A percentile compares a stretch with the other conserved stretches of the same genome.
Evolutionary conservation across 1,284 basidiomycete genomes (phyloP).

Genomic region (Caloboletus firmus): DNA sequence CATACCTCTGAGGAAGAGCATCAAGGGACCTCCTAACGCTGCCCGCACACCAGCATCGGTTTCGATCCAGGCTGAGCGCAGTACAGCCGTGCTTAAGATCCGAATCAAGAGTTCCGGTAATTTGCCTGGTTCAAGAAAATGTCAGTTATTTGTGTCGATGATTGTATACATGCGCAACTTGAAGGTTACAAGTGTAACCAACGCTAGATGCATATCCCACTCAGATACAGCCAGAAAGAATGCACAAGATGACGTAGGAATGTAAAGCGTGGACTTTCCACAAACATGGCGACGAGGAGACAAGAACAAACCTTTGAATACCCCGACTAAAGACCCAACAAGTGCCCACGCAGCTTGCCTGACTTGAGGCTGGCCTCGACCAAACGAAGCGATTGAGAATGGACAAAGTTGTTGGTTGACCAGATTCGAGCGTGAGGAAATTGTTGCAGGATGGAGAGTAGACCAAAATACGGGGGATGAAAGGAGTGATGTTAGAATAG

Average conservation of each 20-base stretch:
- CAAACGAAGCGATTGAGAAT: slow-evolving; percentile 52
- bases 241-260: not conserved
- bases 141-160: slow-evolving; percentile 1
- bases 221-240: not conserved
- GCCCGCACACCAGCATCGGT: slow-evolving; percentile 65
- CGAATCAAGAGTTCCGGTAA: slow-evolving; percentile 41
- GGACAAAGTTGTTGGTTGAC: slow-evolving; percentile 31
- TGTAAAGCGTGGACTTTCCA: not conserved
- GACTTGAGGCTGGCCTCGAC: slow-evolving; percentile 63
- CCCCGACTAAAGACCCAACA: slow-evolving; percentile 43
- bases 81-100: slow-evolving; percentile 55
- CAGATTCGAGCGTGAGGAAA: not conserved
- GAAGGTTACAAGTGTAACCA: not conserved
- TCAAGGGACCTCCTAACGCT: slow-evolving; percentile 67
- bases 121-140: slow-evolving; percentile 31
- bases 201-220: not conserved
- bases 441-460: slow-evolving; percentile 44
- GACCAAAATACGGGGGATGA: slow-evolving; percentile 62
- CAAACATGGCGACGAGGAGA: not conserved
- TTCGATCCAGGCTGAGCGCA: slow-evolving; percentile 80
- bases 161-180: not conserved
- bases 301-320: slow-evolving; percentile 42
- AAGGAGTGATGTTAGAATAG: slow-evolving; percentile 41
- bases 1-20: slow-evolving; percentile 70
- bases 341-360: slow-evolving; percentile 64